Conservation (phyloP, 208 protist genomes). For the Crithidia sp. region DNA sequence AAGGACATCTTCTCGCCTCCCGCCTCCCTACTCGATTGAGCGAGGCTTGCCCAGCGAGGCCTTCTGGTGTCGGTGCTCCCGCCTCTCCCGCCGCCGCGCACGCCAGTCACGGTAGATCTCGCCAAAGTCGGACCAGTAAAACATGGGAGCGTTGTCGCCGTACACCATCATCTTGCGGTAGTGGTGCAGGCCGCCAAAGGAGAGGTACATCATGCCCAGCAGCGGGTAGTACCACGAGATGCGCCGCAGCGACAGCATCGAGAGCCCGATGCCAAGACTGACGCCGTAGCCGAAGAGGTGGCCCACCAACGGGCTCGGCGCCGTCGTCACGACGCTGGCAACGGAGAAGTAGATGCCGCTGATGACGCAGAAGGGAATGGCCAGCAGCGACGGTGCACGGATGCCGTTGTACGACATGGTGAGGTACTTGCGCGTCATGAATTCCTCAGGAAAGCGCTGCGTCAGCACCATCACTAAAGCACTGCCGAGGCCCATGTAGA, state of each 20-base stretch:
- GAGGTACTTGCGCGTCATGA: constrained; percentile 74
- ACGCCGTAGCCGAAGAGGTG: constrained; percentile 75
- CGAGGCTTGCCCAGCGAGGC: neutral
- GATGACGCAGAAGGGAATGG: constrained; percentile 82
- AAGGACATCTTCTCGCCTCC: too few species aligned
- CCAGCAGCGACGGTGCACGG: constrained; percentile 64
- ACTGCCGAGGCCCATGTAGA: constrained; percentile 82
- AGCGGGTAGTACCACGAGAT: constrained; percentile 90
- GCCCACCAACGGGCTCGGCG: constrained; percentile 57
- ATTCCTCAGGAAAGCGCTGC: constrained; percentile 83
- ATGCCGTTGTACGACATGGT: constrained; percentile 86
- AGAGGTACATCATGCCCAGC: constrained; percentile 75
- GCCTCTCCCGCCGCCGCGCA: constrained; percentile 14
- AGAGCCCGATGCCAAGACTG: constrained; percentile 68
- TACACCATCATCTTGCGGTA: constrained; percentile 89
- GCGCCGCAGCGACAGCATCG: constrained; percentile 69
- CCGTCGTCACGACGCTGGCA: constrained; percentile 69
- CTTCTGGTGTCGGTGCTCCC: constrained; percentile 20
- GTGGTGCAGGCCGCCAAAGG: constrained; percentile 86
- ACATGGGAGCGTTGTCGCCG: constrained; percentile 85
- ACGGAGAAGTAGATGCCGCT: constrained; percentile 74
- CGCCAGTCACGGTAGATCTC: constrained; percentile 43
- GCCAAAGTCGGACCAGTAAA: constrained; percentile 77
- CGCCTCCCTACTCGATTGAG: constrained; percentile 13
- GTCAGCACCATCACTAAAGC: constrained; percentile 79